A percentile compares a stretch with the other conserved stretches of the same genome.
These are phyloP conservation scores for Phylloporus arenicola DNA, from an alignment of 768 basidiomycete genomes.

Conservation along the genomic window DNA sequence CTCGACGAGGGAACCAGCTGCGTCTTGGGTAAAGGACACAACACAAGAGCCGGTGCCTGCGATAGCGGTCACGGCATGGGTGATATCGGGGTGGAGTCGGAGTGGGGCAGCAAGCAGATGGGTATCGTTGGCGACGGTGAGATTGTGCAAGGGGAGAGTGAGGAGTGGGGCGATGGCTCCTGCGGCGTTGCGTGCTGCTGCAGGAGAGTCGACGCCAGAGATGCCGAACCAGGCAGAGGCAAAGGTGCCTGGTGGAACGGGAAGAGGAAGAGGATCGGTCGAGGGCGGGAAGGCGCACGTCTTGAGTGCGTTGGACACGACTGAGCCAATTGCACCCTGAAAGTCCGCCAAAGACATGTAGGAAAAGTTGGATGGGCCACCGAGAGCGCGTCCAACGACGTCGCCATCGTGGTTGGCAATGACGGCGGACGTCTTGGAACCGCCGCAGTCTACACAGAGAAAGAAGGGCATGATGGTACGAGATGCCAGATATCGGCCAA, in stretches of 20 bases:
- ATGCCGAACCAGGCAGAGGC: constrained; percentile 78
- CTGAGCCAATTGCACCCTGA: constrained; percentile 44
- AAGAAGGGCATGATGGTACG: constrained; percentile 47
- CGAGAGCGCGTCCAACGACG: constrained; percentile 60
- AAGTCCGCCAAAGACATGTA: constrained; percentile 67
- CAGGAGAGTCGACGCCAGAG: constrained; percentile 74
- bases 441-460: constrained; percentile 85
- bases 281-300: constrained; percentile 36
- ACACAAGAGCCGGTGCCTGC: constrained; percentile 80
- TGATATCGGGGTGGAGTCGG: constrained; percentile 51
- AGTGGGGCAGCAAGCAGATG: constrained; percentile 81
- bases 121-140: constrained; percentile 76
- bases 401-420: constrained; percentile 54
- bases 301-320: constrained; percentile 52
- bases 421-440: constrained; percentile 79
- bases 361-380: constrained; percentile 82
- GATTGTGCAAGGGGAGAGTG: constrained; percentile 47
- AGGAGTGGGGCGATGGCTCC: constrained; percentile 52
- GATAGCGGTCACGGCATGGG: constrained; percentile 65
- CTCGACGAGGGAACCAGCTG: constrained; percentile 44
- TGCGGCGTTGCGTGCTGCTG: constrained; percentile 53
- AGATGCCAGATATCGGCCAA: not conserved
- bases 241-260: constrained; percentile 41
- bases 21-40: constrained; percentile 52
- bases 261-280: constrained; percentile 33